Evolutionary conservation across 2,329 filamentous ascomycete species (phyloP), one percentile per base, ranked within the genome.

Genomic region (Fusarium verticillioides): DNA sequence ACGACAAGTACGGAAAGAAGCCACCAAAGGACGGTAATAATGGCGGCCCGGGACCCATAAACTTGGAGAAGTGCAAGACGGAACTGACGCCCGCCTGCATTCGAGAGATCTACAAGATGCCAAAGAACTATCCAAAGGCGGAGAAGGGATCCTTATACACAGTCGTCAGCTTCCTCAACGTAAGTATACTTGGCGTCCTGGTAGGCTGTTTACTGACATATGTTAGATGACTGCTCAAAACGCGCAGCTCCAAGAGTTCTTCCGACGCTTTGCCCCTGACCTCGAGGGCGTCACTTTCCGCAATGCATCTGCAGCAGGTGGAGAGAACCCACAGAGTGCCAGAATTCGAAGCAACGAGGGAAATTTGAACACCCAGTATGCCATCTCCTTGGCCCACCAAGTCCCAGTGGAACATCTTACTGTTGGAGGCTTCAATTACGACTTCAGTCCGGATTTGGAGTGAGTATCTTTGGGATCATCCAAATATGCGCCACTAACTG

Each of bases 91-190:
- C 86, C 2, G 78, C 79, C 3, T 88, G 86, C 37, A 66, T 87
- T 9, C 81, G 82, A 43, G 80, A 83, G 11, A 75, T 87, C 19
- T 88, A 88, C 77, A 82, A 83, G 7, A 81, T 87, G 32, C 79
- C 79, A 32, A 36, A 79, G 13, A 79, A 82, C 34, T 90, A 92
- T 13, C 83, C 87, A 12, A 90, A 80, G 28, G 87, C 90, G 16
- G 88, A 85, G 76, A 89, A 85, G 30, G 92, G 83, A 1, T 91
- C 92, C 63, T 88, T 86, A 65, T 88, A 91, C 57, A 92, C 91
- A n/a, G 90, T 94, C 23, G 74, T 75, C 26, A 85, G 84, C 9
- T 88, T 86, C 67, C 73, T 82, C 1, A 79, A 82, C 42, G 84
- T 83, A 74, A 72, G 77, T 69, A 3, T 2, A 23, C 15, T 34